Evolutionary conservation across 768 basidiomycete genomes (phyloP), one percentile per base, ranked within the genome.

Genomic region (Trametes elegans): DNA sequence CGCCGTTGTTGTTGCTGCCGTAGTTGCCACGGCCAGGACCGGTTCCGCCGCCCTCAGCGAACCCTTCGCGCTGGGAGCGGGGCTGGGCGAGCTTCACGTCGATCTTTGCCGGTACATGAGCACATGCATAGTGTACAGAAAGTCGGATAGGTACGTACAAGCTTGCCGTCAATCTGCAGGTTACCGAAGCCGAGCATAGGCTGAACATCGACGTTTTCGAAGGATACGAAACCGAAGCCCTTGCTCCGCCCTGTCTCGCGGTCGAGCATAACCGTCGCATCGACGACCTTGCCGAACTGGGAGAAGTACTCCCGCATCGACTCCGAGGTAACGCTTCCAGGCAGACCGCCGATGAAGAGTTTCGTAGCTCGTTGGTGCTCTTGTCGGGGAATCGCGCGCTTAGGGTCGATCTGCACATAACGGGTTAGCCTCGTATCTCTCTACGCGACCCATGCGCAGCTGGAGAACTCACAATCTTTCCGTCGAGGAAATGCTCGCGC

Each of bases 241-340:
- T 98, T 97, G 73, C 91, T 94, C 44, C 93, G 75, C 23, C 90
- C 89, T 3, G 93, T 94, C 71, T 98, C 94, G 39, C 93, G 87
- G 72, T 99, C 97, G 62, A 97, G 79, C 97, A 98, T 99, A 62
- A 99, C 93, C 1, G 96, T 98, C 40, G 96, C 94, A 70, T 99
- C 96, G 64, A 97, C 89, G 60, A 99, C 94, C 62, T 87, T 88
- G 57, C 97, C 97, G 63, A 90, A 98, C 68, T 95, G 89, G 38
- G 87, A 85, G 73, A 98, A 96, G 74, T 90, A 98, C 49, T 85
- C 84, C 61, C 90, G 85, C 87, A 98, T 90, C 0, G 87, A 89
- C 64, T 97, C 94, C 19, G 91, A 92, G 5, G 94, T 98, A 29
- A 98, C 94, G 51, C 85, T 86, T 16, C 89, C 87, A 2, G 95